These are phyloP conservation scores for Pterula multifida DNA, from an alignment of 1,284 basidiomycete genomes.

Conservation along the genomic window DNA sequence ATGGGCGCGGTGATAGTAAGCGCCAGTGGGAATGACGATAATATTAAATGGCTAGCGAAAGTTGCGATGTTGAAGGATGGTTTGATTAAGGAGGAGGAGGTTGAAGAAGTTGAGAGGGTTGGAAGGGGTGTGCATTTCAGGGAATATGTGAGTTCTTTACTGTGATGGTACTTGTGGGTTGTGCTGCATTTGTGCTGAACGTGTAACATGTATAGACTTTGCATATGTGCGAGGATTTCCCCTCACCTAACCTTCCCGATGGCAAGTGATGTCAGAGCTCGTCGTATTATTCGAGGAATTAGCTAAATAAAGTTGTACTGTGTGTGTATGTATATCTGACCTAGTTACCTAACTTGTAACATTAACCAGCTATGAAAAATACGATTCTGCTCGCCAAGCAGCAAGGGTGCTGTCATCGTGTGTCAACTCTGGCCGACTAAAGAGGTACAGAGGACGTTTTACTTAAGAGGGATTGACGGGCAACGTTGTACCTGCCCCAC, in stretches of 20 bases:
- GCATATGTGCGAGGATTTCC: constrained; percentile 22
- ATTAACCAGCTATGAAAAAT: no score
- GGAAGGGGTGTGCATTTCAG: constrained; percentile 35
- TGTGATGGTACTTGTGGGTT: not conserved
- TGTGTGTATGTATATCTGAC: no score
- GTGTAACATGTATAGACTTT: constrained; percentile 16
- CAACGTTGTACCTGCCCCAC: no score
- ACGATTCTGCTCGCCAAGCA: no score
- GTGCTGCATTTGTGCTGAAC: no score
- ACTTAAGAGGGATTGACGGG: no score
- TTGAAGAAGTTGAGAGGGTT: constrained; percentile 32
- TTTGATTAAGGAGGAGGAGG: constrained; percentile 25
- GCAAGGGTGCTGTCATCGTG: no score
- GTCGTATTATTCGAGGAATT: no score
- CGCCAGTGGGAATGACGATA: constrained; percentile 29
- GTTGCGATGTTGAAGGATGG: constrained; percentile 22
- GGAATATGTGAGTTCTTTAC: constrained; percentile 19
- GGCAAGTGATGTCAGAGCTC: not conserved
- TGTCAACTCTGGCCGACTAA: no score
- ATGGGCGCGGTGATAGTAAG: constrained; percentile 18
- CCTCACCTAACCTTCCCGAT: constrained; percentile 13
- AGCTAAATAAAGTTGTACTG: no score
- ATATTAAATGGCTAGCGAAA: constrained; percentile 32
- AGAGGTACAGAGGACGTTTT: no score
- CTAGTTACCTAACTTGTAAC: no score